Conservation (phyloP, 2,329 filamentous ascomycete genomes). For the Cytospora piceae region DNA sequence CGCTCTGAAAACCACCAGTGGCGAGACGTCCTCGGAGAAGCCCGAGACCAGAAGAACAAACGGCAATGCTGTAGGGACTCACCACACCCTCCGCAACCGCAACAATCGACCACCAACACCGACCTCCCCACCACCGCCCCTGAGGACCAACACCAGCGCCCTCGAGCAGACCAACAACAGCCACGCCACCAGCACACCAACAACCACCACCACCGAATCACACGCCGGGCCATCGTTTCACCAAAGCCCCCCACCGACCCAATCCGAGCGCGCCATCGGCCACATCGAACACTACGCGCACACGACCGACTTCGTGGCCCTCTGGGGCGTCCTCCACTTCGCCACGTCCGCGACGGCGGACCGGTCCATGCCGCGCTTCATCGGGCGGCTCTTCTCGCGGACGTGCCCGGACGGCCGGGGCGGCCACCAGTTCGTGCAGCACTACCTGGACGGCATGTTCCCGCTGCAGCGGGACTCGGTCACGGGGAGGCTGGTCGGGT, state of each 20-base stretch:
- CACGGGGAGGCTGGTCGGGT: constrained; percentile 46
- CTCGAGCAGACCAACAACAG: neutral
- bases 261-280: constrained; percentile 59
- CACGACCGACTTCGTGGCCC: constrained; percentile 71
- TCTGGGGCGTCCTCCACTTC: constrained; percentile 76
- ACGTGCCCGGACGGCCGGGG: constrained; percentile 46
- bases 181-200: neutral
- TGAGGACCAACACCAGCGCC: constrained; percentile 20
- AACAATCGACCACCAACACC: constrained; percentile 10
- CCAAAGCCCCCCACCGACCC: constrained; percentile 42
- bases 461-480: constrained; percentile 50
- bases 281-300: constrained; percentile 84
- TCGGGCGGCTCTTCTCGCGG: constrained; percentile 64
- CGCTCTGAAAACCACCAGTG: constrained; percentile 30
- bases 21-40: neutral
- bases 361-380: constrained; percentile 60
- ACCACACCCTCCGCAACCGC: neutral
- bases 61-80: neutral
- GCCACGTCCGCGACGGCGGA: constrained; percentile 48
- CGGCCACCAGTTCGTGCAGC: constrained; percentile 63
- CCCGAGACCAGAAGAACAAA: neutral
- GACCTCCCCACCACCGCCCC: constrained; percentile 13
- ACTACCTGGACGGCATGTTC: constrained; percentile 67
- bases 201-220: neutral
- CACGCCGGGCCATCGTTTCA: too few relatives aligned